Evolutionary conservation across 2,329 filamentous ascomycete genomes (phyloP), one percentile per base, ranked within the genome.

Genomic region (Rhytidhysteron rufulum): DNA sequence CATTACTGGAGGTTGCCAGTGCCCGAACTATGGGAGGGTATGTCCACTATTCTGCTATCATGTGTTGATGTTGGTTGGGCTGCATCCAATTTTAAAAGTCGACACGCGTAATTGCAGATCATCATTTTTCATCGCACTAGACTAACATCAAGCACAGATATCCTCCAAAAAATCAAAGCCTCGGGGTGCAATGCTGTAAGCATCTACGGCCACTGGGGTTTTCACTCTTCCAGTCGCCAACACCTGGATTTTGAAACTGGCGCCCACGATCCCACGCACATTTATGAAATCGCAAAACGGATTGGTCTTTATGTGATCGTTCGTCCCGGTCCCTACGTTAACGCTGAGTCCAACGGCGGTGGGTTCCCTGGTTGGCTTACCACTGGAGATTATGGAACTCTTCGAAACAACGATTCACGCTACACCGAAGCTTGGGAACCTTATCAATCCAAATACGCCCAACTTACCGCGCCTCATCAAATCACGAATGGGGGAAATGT

Each of bases 291-390:
- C 19, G 76, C 77, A 3, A 71, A 77, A 46, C 67, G 75, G 29
- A 60, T 78, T 18, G 77, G 76, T 2, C 60, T 79, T 29, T 79
- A 78, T 46, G 69, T 78, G 29, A 72, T 80, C 20, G 70, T 74
- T 1, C 68, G 79, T 0, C 77, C 79, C 0, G 79, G 80, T 0
- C 79, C 79, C 0, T 84, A 83, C 41, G 72, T 80, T 42, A 84
- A 83, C 45, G 80, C 79, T 1, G 81, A 83, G 53, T 70, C 78
- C 3, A 81, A 76, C 45, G 78, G 24, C 1, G 80, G 81, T 22
- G 80, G 80, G 0, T 78, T 81, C 41, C 78, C 80, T 0, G 63
- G 80, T 1, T 84, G 80, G 78, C 57, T 79, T 5, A 82, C 79
- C 0, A 82, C 79, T 1, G 80, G 79, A 31, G 78, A 68, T 19